Percentiles rank a stretch among this genome's conserved stretches.
These are phyloP conservation scores for Suillus discolor DNA, from an alignment of 768 basidiomycete genomes.

Conservation along the genomic window DNA sequence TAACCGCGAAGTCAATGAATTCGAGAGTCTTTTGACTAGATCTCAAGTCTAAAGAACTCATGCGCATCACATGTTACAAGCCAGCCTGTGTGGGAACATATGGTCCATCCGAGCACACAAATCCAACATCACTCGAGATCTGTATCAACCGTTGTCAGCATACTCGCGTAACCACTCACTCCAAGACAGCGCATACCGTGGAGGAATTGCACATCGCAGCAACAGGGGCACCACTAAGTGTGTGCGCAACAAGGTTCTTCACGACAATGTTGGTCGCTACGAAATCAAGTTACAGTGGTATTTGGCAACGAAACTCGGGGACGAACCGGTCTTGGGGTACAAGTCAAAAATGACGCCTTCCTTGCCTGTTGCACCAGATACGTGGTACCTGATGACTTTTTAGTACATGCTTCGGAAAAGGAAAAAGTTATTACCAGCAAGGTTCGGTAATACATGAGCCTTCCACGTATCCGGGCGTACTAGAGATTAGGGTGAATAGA, in stretches of 20 bases:
- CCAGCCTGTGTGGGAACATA: conserved; percentile 43
- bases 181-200: conserved; percentile 35
- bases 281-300: neutral
- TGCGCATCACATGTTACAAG: conserved; percentile 7
- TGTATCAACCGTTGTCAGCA: conserved; percentile 15
- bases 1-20: neutral
- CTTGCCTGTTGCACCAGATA: conserved; percentile 55
- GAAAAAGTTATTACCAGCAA: conserved; percentile 45
- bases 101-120: conserved; percentile 50
- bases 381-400: conserved; percentile 35
- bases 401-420: neutral
- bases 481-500: neutral
- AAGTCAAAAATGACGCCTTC: conserved; percentile 63
- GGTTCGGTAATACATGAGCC: conserved; percentile 61
- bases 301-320: neutral
- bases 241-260: conserved; percentile 48
- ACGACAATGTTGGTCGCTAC: conserved; percentile 52
- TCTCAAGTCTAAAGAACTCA: neutral
- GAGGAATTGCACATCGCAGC: conserved; percentile 58
- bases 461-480: conserved; percentile 51
- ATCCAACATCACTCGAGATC: conserved; percentile 50
- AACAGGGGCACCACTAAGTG: conserved; percentile 45
- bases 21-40: neutral
- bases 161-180: neutral
- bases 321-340: conserved; percentile 54